phyloP scores from a whole-genome alignment of 2,329 filamentous ascomycete genomes.

The Fusarium verticillioides region DNA sequence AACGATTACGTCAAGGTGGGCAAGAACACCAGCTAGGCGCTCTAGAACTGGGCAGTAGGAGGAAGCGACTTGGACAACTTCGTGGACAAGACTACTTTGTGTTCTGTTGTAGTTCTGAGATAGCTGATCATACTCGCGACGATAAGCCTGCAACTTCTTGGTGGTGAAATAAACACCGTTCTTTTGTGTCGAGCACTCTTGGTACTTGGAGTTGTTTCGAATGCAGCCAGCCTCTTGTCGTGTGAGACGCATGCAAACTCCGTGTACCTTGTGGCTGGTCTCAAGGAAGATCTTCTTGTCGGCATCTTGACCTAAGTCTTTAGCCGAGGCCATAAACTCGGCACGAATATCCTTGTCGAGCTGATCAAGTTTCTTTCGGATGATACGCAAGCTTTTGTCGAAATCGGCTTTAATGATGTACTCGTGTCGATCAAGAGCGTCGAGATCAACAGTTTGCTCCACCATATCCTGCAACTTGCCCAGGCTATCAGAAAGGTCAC shows the following conservation, averaged over 20 bases:
- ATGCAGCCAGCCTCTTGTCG: constrained; percentile 92
- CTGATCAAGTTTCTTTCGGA: constrained; percentile 90
- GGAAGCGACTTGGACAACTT: constrained; percentile 92
- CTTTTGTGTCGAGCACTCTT: constrained; percentile 98
- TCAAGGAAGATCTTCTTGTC: constrained; percentile 99
- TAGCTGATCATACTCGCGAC: constrained; percentile 92
- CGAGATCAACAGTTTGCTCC: constrained; percentile 95
- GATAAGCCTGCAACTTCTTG: constrained; percentile 78
- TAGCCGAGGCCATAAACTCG: constrained; percentile 80
- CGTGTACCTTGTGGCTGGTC: constrained; percentile 88
- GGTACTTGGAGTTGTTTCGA: constrained; percentile 87
- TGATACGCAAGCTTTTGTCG: constrained; percentile 87
- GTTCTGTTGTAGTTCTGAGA: constrained; percentile 96
- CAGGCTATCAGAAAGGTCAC: constrained; percentile 79
- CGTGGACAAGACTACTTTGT: constrained; percentile 87
- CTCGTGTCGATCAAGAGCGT: constrained; percentile 95
- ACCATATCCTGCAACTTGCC: constrained; percentile 96
- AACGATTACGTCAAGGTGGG: constrained; percentile 94
- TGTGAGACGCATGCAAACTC: constrained; percentile 95
- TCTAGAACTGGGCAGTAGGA: constrained; percentile 96
- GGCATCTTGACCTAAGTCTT: constrained; percentile 88
- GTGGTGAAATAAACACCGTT: constrained; percentile 99
- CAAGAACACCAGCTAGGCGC: constrained; percentile 85
- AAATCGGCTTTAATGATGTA: constrained; percentile 99
- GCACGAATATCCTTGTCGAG: constrained; percentile 83